Base-by-base conservation (phyloP, 352 stramenopile species). In the Phytophthora chlamydospora region DNA sequence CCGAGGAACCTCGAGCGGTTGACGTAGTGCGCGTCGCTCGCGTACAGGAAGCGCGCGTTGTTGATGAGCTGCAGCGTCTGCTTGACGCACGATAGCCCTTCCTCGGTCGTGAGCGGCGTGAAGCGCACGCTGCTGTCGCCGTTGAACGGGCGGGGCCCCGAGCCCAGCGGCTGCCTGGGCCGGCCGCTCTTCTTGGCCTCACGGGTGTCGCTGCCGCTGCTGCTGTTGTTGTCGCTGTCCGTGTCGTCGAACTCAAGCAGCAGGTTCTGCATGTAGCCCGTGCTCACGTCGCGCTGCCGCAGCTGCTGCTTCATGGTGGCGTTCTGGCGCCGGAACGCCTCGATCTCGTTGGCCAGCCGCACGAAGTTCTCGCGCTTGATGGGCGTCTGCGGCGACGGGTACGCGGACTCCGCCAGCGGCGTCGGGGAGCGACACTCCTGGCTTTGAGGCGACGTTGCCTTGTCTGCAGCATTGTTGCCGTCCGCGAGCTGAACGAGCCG, bases 221-320 rank as follows among this genome's bases (percentile, higher is more conserved):
- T 44, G 34, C 14, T 56, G 41, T 42, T 58, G 45, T 29, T 68
- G 45, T 72, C 64, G 19, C 42, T 59, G 38, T 72, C 56, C 40
- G 48, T 60, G 38, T 76, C 57, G 34, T 56, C 52, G 41, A 82
- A 76, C 5, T 80, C 73, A 14, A 85, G 58, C 57, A 89, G 47
- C 38, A 89, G 58, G 46, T 87, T 83, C 58, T 87, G 76, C 60
- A 79, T 72, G 43, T 77, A 76, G 32, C 71, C 81, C 19, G 68
- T 75, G 19, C 74, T 71, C 5, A 87, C 62, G 45, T 89, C 80
- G n/a, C 73, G 70, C 49, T 78, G 57, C 10, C 71, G 68, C 11
- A 89, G 46, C 7, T 76, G 54, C 6, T 68, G 32, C 0, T 56
- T 66, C 65, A 89, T 77, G 29, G 54, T 47, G n/a, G 75, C 63